Evolutionary conservation across 768 basidiomycete species (phyloP).

Genomic region (Fomitopsis serialis): DNA sequence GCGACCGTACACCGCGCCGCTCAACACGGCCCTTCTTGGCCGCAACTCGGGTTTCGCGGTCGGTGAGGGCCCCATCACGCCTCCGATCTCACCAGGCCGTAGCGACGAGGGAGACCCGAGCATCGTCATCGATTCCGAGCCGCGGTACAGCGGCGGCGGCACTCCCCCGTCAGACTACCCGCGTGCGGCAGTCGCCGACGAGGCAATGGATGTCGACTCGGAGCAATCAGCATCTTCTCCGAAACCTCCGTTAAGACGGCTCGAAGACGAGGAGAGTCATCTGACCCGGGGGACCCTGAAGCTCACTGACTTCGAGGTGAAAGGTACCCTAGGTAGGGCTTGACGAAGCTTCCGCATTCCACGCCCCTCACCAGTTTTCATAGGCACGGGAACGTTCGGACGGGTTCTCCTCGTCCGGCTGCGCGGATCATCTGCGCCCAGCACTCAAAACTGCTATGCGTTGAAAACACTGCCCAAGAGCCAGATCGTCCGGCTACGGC

Average conservation of each 20-base stretch:
- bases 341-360: slow-evolving; percentile 3
- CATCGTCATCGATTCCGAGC: slow-evolving; percentile 35
- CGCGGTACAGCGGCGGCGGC: slow-evolving; percentile 28
- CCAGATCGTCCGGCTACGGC: slow-evolving; percentile 83
- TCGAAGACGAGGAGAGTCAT: slow-evolving; percentile 70
- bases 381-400: slow-evolving; percentile 95
- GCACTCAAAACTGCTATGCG: slow-evolving; percentile 64
- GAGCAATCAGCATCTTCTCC: slow-evolving; percentile 10
- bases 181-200: slow-evolving; percentile 5
- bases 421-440: slow-evolving; percentile 38
- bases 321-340: slow-evolving; percentile 64
- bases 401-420: slow-evolving; percentile 88
- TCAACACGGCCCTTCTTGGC: slow-evolving; percentile 16
- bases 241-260: slow-evolving; percentile 45
- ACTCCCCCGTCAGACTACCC: slow-evolving; percentile 5
- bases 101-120: slow-evolving; percentile 34
- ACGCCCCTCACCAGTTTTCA: not conserved
- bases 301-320: slow-evolving; percentile 76
- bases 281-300: slow-evolving; percentile 50
- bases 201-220: slow-evolving; percentile 21
- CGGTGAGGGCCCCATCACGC: slow-evolving; percentile 61
- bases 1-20: slow-evolving; percentile 11
- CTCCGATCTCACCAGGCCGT: slow-evolving; percentile 58
- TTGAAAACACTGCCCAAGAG: slow-evolving; percentile 87
- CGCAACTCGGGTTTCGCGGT: slow-evolving; percentile 39